Percentiles rank a stretch among this genome's conserved stretches.
Conservation (phyloP, 345 rosid species). For the Euphorbia pulcherrima region DNA sequence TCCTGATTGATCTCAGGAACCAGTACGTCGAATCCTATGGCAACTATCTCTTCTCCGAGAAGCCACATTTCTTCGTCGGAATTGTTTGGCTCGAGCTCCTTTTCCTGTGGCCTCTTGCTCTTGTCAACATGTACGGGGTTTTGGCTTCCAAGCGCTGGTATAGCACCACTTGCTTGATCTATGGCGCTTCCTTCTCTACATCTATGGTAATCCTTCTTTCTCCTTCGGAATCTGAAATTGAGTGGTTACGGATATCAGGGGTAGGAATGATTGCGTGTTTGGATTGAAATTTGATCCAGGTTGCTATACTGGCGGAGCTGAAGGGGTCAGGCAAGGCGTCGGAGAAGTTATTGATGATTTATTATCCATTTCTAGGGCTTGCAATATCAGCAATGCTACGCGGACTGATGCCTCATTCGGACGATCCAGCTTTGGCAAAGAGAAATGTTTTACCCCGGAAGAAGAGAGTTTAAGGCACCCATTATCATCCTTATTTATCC, state of each 20-base stretch:
- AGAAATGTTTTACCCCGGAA: slow-evolving; percentile 32
- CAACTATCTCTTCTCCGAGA: slow-evolving; percentile 64
- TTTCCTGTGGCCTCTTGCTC: slow-evolving; percentile 69
- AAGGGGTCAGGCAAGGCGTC: slow-evolving; percentile 57
- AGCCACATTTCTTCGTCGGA: slow-evolving; percentile 72
- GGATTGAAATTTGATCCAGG: slow-evolving; percentile 29
- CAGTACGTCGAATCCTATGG: slow-evolving; percentile 42
- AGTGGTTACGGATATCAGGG: not conserved
- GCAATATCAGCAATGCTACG: slow-evolving; percentile 54
- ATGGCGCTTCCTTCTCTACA: slow-evolving; percentile 58
- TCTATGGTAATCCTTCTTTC: slow-evolving; percentile 48
- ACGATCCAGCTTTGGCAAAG: slow-evolving; percentile 37
- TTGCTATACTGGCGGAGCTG: slow-evolving; percentile 59
- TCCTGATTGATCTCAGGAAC: slow-evolving; percentile 43
- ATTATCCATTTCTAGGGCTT: slow-evolving; percentile 54
- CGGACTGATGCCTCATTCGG: slow-evolving; percentile 40
- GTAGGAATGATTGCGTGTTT: not conserved
- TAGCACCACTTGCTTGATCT: slow-evolving; percentile 64
- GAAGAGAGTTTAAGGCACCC: slow-evolving; percentile 33
- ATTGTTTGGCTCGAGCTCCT: slow-evolving; percentile 64
- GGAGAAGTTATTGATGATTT: slow-evolving; percentile 46
- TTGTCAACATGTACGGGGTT: slow-evolving; percentile 51
- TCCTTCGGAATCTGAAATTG: not conserved
- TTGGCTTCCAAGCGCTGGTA: slow-evolving; percentile 61
- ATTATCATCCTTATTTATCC: not conserved